Base-by-base conservation (phyloP, 257 asterid genomes). In the Lavandula angustifolia region DNA sequence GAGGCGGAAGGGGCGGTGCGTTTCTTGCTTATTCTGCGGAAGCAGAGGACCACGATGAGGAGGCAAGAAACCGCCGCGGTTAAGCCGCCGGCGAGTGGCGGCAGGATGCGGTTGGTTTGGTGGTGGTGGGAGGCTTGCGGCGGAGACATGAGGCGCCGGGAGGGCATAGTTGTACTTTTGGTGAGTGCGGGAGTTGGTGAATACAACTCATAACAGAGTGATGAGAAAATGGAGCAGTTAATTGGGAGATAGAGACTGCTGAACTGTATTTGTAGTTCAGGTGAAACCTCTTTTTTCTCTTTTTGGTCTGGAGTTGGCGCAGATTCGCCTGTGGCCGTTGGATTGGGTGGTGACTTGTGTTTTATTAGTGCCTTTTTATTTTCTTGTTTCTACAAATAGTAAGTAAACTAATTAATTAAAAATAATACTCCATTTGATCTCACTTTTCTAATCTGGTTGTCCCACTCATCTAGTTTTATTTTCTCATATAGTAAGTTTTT, bases 1-100 rank as follows among this genome's bases (percentile, higher is more conserved):
- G 97, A 79, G 54, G 84, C 82, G 22, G 92, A 73, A 2, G 96
- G 97, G 17, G 82, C 95, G 17, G 99, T 87, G 38, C 95, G 89
- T 53, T 92, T 89, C 52, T 70, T 79, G 56, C 75, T 78, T 60
- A 85, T 56, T 66, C 78, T 78, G 3, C 96, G 87, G 83, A 80
- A 77, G 80, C 97, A 92, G 79, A 85, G 73, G 48, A 82, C 66
- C 35, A 86, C 67, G 46, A 89, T 44, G 13, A 92, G 71, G 55
- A 92, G 70, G 3, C 82, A 65, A 3, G 95, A 81, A 40, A 91
- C 79, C 9, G 86, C 89, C 16, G 94, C 94, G 4, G 95, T 75
- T 2, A 79, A 32, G 0, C 92, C 85, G 38, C 85, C 92, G 69
- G 87, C 87, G 8, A 89, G 76, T 0, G 88, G 87, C 1, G 90